Evolutionary conservation across 345 rosid genomes (phyloP), one percentile per base, ranked within the genome.

Genomic region (Populus simonii): DNA sequence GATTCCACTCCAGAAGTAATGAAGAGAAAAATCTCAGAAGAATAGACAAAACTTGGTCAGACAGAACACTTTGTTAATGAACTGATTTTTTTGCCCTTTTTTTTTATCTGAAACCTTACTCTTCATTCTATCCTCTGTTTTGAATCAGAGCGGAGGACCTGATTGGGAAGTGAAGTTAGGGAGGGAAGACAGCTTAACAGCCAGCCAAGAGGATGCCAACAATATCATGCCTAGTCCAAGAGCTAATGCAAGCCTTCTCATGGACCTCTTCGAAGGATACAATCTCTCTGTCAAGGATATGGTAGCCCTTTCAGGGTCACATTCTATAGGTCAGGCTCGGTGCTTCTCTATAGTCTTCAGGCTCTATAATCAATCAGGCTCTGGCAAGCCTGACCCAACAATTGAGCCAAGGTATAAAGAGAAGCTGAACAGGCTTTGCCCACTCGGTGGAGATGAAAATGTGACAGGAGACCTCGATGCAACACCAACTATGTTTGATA

Each of bases 251-350:
- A 89, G 84, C 67, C 80, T 1, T 68, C 90, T 94, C 61, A 85
- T 93, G 1, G 84, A 89, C 76, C 89, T 94, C 29, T 93, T 94
- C 71, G 43, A 70, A 18, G 80, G 77, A 80, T 91, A 86, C 85
- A 75, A 89, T 72, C 98, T 96, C 51, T 94, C 98, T 0, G 83
- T 87, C 8, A 87, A 85, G 76, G 98, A 96, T 83, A 80, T 89
- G 65, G 98, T 96, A 11, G 98, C 97, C 76, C 97, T 96, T 73
- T 96, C 99, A 0, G 99, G 99, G 13, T 91, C 99, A 68, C 99
- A 94, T 80, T 91, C 99, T 1, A 90, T 94, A 2, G 99, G 98
- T 41, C 79, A 94, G 81, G 98, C 79, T 47, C 83, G 99, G 73
- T 96, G 99, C 81, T 94, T 96, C 76, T 96, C 99, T 0, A 80